Conservation (phyloP, 495 filamentous ascomycete genomes). For the Arthonia radiata region DNA sequence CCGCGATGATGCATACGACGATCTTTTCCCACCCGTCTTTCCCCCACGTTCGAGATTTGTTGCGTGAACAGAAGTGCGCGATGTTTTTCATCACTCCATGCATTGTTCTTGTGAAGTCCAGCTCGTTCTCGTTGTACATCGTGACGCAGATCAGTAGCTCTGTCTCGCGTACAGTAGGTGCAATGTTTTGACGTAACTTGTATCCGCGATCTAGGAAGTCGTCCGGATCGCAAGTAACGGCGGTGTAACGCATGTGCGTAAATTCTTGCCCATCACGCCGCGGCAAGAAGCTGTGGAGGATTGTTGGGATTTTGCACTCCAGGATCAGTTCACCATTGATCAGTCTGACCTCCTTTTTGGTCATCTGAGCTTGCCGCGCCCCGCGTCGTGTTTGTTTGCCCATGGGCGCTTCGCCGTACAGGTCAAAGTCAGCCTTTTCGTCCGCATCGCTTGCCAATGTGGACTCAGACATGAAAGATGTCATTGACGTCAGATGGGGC, state of each 20-base stretch:
- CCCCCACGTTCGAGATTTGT: slow-evolving; percentile 86
- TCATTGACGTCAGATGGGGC: slow-evolving; percentile 24
- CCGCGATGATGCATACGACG: slow-evolving; percentile 85
- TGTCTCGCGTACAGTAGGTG: slow-evolving; percentile 67
- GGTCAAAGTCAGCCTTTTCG: slow-evolving; percentile 20
- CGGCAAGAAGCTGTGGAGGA: slow-evolving; percentile 83
- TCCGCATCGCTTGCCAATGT: slow-evolving; percentile 33
- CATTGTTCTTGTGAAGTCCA: slow-evolving; percentile 92
- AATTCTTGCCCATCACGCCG: slow-evolving; percentile 84
- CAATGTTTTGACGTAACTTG: slow-evolving; percentile 87
- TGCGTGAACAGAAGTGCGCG: slow-evolving; percentile 77
- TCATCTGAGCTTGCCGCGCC: slow-evolving; percentile 61
- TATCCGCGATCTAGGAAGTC: slow-evolving; percentile 76
- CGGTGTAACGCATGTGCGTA: slow-evolving; percentile 99
- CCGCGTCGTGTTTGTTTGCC: slow-evolving; percentile 67
- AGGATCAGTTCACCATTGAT: slow-evolving; percentile 95
- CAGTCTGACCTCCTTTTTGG: slow-evolving; percentile 78
- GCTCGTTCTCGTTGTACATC: slow-evolving; percentile 99
- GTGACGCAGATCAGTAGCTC: slow-evolving; percentile 95
- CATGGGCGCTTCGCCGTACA: slow-evolving; percentile 73
- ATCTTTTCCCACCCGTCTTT: slow-evolving; percentile 98
- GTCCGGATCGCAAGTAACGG: slow-evolving; percentile 95
- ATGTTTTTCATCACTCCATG: slow-evolving; percentile 98
- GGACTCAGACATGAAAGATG: slow-evolving; percentile 43
- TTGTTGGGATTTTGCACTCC: slow-evolving; percentile 97